Evolutionary conservation across 2,329 filamentous ascomycete species (phyloP).

Genomic region (Colletotrichum spinosum): DNA sequence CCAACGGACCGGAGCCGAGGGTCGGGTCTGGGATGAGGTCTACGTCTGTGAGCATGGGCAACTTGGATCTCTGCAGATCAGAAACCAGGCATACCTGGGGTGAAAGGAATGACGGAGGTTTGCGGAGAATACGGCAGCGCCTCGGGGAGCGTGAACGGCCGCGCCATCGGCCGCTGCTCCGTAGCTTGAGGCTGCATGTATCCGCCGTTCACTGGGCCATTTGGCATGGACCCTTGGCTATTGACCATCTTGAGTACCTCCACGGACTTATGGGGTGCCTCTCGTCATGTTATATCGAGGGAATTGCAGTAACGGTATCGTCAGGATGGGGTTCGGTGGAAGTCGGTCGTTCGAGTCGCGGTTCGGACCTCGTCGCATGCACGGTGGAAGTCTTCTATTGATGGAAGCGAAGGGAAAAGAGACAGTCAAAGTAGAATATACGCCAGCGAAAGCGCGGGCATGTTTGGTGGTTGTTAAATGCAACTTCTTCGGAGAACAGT

Average conservation of each 20-base stretch:
- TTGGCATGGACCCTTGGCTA: slow-evolving; percentile 29
- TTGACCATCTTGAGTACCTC: slow-evolving; percentile 30
- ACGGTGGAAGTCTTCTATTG: no score
- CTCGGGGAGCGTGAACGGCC: slow-evolving; percentile 76
- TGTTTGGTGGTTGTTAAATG: slow-evolving; percentile 7
- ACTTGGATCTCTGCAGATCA: background rate
- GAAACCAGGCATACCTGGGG: slow-evolving; percentile 68
- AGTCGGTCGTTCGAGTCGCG: slow-evolving; percentile 10
- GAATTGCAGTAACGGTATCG: slow-evolving; percentile 3
- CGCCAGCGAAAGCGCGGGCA: background rate
- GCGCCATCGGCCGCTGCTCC: slow-evolving; percentile 32
- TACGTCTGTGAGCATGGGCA: slow-evolving; percentile 43
- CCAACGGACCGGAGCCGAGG: slow-evolving; percentile 67
- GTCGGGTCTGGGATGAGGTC: slow-evolving; percentile 75
- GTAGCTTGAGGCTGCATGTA: slow-evolving; percentile 33
- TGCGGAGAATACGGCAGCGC: slow-evolving; percentile 86
- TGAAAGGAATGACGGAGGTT: slow-evolving; percentile 82
- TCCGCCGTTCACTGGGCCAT: slow-evolving; percentile 34
- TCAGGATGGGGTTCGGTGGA: slow-evolving; percentile 6
- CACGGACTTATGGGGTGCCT: slow-evolving; percentile 22
- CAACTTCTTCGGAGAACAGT: slow-evolving; percentile 2
- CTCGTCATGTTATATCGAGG: slow-evolving; percentile 32
- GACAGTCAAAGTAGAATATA: no score
- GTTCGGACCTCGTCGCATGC: slow-evolving; percentile 4
- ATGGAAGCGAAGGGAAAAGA: no score